Percentiles rank a stretch among this genome's conserved stretches.
Evolutionary conservation across 441 rosid genomes (phyloP).

Genomic region (Flueggea neowawraea): DNA sequence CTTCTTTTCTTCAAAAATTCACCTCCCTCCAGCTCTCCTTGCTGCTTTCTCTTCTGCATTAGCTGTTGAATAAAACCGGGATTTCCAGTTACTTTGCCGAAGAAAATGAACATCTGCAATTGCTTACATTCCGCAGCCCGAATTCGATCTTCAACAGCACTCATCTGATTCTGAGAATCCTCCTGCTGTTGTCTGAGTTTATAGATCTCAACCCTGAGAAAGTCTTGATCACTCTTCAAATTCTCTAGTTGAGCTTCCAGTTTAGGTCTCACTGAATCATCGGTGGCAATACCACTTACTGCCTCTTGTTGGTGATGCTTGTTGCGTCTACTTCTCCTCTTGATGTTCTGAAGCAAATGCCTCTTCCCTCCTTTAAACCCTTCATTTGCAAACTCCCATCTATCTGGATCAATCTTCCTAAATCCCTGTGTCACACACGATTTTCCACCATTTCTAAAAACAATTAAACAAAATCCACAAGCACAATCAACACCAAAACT

Average conservation of each 20-base stretch:
- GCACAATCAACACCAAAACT: not conserved
- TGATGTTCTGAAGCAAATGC: slow-evolving; percentile 64
- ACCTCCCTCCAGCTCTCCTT: too few species aligned
- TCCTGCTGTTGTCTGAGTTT: slow-evolving; percentile 41
- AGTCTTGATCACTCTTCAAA: slow-evolving; percentile 43
- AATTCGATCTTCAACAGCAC: too few species aligned
- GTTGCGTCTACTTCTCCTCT: slow-evolving; percentile 50
- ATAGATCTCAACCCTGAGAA: slow-evolving; percentile 42
- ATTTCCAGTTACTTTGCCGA: too few species aligned
- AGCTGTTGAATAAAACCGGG: too few species aligned
- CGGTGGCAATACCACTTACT: not conserved
- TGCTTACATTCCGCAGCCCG: too few species aligned
- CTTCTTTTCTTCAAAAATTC: too few species aligned
- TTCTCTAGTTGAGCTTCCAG: slow-evolving; percentile 34
- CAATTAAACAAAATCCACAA: slow-evolving; percentile 4
- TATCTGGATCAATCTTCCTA: slow-evolving; percentile 63
- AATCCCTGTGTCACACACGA: slow-evolving; percentile 46
- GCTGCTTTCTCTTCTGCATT: too few species aligned
- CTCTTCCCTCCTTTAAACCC: slow-evolving; percentile 60
- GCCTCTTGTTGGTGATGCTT: slow-evolving; percentile 24
- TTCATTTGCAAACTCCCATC: slow-evolving; percentile 76
- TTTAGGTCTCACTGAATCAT: slow-evolving; percentile 11
- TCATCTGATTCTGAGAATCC: too few species aligned
- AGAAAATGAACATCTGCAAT: too few species aligned
- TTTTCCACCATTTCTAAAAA: not conserved